Evolutionary conservation across 139 green algal genomes (phyloP), one percentile per base, ranked within the genome.

Genomic region (Deuterostichococcus epilithicus): DNA sequence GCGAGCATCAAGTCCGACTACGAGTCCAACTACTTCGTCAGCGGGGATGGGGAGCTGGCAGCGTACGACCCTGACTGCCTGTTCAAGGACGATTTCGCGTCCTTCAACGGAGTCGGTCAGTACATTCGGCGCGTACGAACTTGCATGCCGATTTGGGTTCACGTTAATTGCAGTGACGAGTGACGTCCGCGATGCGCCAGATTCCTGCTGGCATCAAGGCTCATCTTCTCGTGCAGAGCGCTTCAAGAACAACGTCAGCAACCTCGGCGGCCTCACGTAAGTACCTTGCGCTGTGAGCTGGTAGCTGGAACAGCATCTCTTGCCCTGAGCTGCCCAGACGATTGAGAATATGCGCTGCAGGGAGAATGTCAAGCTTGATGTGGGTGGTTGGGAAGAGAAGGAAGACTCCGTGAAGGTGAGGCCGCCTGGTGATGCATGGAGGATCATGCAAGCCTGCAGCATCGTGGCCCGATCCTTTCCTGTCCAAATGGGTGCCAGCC

Each of bases 181-280:
- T n/a, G n/a, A n/a, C n/a, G n/a, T n/a, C n/a, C n/a, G n/a, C n/a
- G n/a, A n/a, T n/a, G n/a, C n/a, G 42, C 42, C 13, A 13, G 42
- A 52, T 52, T 52, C 42, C 8, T 23, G 42, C 42, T 13, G 13
- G 42, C 13, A 13, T 52, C 42, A 52, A 52, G 13, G 8, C n/a
- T n/a, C n/a, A n/a, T n/a, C n/a, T n/a, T n/a, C 42, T 52, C 42
- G 89, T 32, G 81, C 78, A 13, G n/a, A 82, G 10, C 80, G 88
- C 25, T 97, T 97, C 86, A 93, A 97, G 76, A 84, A 90, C 39
- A 97, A 97, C 59, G 92, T 97, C 6, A 70, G 77, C 71, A 97
- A 97, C 78, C 81, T 97, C 23, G 92, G 92, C 3, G 80, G 81
- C 13, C 81, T 94, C 33, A 86, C 97, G 91, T 88, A 68, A 76